Evolutionary conservation across 2,329 filamentous ascomycete genomes (phyloP).

Genomic region (Zopfia rhizophila): DNA sequence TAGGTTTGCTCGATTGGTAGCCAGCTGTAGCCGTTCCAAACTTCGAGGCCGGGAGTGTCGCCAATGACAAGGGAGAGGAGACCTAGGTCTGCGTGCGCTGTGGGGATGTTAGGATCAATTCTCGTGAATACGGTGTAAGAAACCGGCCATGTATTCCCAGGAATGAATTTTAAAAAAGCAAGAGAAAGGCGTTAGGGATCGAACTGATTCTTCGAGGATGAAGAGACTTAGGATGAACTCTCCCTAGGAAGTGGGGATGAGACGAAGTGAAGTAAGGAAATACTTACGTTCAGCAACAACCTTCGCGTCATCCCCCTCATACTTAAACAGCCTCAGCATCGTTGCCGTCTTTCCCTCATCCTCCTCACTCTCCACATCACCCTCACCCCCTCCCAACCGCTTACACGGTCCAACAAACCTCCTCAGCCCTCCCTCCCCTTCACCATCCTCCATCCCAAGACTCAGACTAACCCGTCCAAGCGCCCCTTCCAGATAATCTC

Average conservation of each 20-base stretch:
- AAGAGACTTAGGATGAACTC: too few relatives aligned
- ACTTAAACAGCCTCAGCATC: conserved; percentile 50
- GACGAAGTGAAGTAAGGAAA: too few relatives aligned
- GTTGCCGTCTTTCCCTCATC: conserved; percentile 43
- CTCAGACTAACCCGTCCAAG: conserved; percentile 36
- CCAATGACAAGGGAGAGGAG: conserved; percentile 47
- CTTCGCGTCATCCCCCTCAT: conserved; percentile 47
- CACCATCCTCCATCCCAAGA: conserved; percentile 28
- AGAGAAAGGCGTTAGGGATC: too few relatives aligned
- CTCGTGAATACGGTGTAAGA: too few relatives aligned
- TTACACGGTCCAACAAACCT: conserved; percentile 41
- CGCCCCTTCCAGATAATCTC: conserved; percentile 34
- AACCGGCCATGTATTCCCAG: background rate
- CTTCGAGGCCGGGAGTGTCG: conserved; percentile 49
- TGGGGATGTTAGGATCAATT: background rate
- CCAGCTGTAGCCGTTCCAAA: conserved; percentile 41
- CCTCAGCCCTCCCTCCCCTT: conserved; percentile 27
- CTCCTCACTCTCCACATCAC: conserved; percentile 10
- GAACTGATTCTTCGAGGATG: too few relatives aligned
- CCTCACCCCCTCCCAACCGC: conserved; percentile 22
- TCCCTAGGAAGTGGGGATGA: too few relatives aligned
- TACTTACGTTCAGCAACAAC: conserved; percentile 44
- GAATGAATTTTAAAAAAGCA: too few relatives aligned
- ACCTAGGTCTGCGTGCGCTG: conserved; percentile 47
- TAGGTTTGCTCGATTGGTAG: conserved; percentile 43